Percentiles rank a stretch among this genome's conserved stretches.
Conservation (phyloP, 345 rosid genomes). For the Punica granatum region DNA sequence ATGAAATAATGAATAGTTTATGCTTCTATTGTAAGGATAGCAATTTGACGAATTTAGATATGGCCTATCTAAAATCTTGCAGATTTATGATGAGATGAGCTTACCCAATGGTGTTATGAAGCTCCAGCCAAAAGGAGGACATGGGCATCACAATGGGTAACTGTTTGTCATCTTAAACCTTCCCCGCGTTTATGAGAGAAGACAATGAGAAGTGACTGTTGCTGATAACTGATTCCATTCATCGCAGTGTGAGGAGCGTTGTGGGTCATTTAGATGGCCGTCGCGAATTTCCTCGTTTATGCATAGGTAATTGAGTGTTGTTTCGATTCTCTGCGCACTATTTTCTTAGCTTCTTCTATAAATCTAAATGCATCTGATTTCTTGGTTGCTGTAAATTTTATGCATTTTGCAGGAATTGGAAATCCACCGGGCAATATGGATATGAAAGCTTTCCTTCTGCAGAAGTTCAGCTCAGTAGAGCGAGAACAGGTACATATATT, state of each 20-base stretch:
- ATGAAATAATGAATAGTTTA: background rate
- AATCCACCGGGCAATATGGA: conserved; percentile 90
- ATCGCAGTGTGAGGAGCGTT: conserved; percentile 68
- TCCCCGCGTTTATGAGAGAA: background rate
- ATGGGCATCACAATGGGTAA: conserved; percentile 90
- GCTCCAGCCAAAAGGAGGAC: conserved; percentile 87
- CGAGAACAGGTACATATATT: conserved; percentile 56
- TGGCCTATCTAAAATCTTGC: conserved; percentile 16
- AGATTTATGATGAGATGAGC: conserved; percentile 87
- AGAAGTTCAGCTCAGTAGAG: conserved; percentile 68
- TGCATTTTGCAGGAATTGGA: conserved; percentile 54
- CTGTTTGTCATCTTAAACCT: background rate
- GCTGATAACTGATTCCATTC: background rate
- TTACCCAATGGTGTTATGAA: conserved; percentile 83
- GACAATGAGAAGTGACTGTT: background rate
- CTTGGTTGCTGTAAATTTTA: background rate
- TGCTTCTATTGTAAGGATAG: background rate
- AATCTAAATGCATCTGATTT: background rate
- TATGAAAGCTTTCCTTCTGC: conserved; percentile 86
- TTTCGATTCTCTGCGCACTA: background rate
- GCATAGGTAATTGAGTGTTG: conserved; percentile 40
- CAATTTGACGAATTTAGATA: background rate
- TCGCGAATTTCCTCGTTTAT: conserved; percentile 65
- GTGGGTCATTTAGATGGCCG: conserved; percentile 69
- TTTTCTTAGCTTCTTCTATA: background rate